phyloP scores from a whole-genome alignment of 306 rosid species.

The Abrus precatorius region DNA sequence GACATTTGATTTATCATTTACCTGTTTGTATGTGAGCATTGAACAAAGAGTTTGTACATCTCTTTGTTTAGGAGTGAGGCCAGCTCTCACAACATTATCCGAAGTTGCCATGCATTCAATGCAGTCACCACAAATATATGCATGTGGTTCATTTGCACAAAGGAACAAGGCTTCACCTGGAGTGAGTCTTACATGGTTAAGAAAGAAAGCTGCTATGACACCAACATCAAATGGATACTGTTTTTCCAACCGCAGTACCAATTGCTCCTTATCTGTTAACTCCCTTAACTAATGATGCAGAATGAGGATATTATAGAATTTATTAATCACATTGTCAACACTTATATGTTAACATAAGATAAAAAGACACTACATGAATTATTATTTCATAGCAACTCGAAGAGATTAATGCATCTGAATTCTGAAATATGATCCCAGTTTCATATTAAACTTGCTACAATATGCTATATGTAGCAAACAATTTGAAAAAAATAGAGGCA shows the following conservation, averaged over 20 bases:
- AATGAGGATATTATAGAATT: neutral
- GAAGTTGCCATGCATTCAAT: constrained; percentile 92
- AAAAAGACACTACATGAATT: neutral
- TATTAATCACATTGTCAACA: neutral
- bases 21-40: constrained; percentile 86
- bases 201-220: constrained; percentile 73
- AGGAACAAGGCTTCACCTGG: constrained; percentile 83
- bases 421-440: neutral
- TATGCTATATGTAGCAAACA: neutral
- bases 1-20: constrained; percentile 20
- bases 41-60: constrained; percentile 84
- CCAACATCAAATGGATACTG: constrained; percentile 82
- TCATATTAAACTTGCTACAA: neutral
- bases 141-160: constrained; percentile 83
- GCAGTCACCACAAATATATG: constrained; percentile 77
- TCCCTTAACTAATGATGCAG: constrained; percentile 62
- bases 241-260: constrained; percentile 71
- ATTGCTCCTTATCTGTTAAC: constrained; percentile 69
- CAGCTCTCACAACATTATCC: constrained; percentile 85
- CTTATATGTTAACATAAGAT: neutral
- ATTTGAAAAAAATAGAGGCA: neutral
- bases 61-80: constrained; percentile 79
- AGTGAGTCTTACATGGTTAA: constrained; percentile 73
- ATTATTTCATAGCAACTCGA: neutral
- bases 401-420: constrained; percentile 18